Evolutionary conservation across 164 flowering plant genomes (phyloP).

Genomic region (Dillenia turbinata): DNA sequence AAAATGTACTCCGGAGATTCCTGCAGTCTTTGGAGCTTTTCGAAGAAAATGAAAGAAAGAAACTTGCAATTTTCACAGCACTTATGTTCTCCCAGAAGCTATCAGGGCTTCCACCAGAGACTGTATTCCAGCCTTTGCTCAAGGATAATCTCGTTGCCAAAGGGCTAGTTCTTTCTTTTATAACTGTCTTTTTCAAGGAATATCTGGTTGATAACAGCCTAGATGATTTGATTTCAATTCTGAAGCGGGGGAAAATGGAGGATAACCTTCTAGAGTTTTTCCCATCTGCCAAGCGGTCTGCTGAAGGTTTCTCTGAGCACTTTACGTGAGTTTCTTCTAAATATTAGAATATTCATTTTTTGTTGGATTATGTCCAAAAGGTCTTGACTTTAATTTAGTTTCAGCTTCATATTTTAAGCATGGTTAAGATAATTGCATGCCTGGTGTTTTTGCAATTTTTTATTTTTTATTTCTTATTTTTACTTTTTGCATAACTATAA

Average conservation of each 20-base stretch:
- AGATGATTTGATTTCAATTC: constrained; percentile 85
- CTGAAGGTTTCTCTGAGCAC: constrained; percentile 89
- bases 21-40: constrained; percentile 95
- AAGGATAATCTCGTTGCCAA: constrained; percentile 95
- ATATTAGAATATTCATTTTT: not conserved
- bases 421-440: too few relatives aligned
- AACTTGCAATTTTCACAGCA: constrained; percentile 94
- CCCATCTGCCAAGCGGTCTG: constrained; percentile 79
- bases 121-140: constrained; percentile 91
- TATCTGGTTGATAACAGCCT: constrained; percentile 87
- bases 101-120: constrained; percentile 96
- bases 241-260: constrained; percentile 93
- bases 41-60: constrained; percentile 94
- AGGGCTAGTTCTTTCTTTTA: constrained; percentile 89
- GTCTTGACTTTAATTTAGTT: too few relatives aligned
- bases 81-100: constrained; percentile 96
- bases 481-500: too few relatives aligned
- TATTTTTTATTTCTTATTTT: too few relatives aligned
- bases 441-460: too few relatives aligned
- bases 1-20: constrained; percentile 95
- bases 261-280: constrained; percentile 84
- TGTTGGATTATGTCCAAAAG: too few relatives aligned
- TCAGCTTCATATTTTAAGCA: too few relatives aligned
- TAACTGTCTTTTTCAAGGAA: constrained; percentile 94
- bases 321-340: constrained; percentile 50